Conservation (phyloP, 176 grass and related monocot genomes). For the Lolium perenne region DNA sequence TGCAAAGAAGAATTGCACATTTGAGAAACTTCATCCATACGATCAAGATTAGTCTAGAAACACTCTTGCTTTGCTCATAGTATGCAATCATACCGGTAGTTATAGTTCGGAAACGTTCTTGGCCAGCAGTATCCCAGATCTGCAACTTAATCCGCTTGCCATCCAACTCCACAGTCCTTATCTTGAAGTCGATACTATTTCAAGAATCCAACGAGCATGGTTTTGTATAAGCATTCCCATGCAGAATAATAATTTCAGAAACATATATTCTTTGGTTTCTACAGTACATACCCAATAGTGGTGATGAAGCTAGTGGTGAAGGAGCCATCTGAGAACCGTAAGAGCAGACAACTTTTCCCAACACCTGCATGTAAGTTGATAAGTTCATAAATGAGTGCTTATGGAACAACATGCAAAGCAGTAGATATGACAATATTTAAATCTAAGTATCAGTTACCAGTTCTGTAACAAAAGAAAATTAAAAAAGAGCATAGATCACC, state of each 20-base stretch:
- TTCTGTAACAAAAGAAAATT: no score
- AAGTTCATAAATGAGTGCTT: constrained; percentile 3
- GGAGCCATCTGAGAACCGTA: constrained; percentile 70
- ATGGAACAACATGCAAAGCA: not conserved
- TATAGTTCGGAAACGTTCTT: constrained; percentile 77
- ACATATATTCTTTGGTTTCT: not conserved
- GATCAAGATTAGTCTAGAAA: not conserved
- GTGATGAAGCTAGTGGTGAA: constrained; percentile 74
- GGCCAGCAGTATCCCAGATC: constrained; percentile 80
- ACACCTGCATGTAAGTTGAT: constrained; percentile 43
- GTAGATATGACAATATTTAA: not conserved
- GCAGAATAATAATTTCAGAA: not conserved
- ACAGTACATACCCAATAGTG: constrained; percentile 61
- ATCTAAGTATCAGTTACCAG: not conserved
- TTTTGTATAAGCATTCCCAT: not conserved
- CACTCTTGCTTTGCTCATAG: not conserved
- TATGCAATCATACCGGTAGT: constrained; percentile 59
- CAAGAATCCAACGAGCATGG: not conserved
- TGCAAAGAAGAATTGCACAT: constrained; percentile 48
- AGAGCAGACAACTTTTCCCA: constrained; percentile 74
- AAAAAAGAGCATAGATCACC: not conserved
- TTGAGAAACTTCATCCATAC: not conserved
- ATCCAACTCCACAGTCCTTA: constrained; percentile 71
- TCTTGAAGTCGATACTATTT: constrained; percentile 74
- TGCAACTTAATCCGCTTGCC: constrained; percentile 79